phyloP scores from a whole-genome alignment of 441 rosid genomes.

The Raphanus hybrid region DNA sequence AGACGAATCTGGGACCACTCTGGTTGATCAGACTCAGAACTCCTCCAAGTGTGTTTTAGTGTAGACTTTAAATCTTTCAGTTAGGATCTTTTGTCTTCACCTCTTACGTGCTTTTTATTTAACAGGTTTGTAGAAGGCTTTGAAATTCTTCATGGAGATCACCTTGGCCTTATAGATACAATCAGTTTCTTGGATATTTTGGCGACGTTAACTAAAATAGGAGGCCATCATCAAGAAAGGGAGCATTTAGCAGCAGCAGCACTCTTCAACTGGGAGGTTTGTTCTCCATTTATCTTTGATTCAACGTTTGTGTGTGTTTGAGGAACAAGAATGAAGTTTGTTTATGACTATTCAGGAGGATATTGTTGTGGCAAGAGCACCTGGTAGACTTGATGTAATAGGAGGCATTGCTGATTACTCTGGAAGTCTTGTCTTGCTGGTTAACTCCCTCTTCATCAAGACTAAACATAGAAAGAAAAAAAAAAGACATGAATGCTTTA shows the following conservation, averaged over 20 bases:
- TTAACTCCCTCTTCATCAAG: conserved; percentile 1
- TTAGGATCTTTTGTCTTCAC: conserved; percentile 2
- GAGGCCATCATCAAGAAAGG: conserved; percentile 69
- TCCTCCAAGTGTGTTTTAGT: conserved; percentile 27
- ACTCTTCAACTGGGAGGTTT: conserved; percentile 87
- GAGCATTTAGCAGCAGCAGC: conserved; percentile 88
- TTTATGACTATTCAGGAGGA: conserved; percentile 62
- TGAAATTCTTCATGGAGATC: conserved; percentile 88
- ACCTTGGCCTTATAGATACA: conserved; percentile 80
- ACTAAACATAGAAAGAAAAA: conserved; percentile 8
- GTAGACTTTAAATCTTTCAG: neutral
- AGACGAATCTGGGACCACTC: conserved; percentile 60
- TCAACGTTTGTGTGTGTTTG: neutral
- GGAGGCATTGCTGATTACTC: conserved; percentile 99
- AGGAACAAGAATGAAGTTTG: neutral
- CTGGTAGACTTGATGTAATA: conserved; percentile 97
- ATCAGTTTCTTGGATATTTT: conserved; percentile 73
- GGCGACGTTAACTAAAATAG: conserved; percentile 62
- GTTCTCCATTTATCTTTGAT: neutral
- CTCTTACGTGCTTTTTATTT: neutral
- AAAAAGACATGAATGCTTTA: conserved; percentile 72
- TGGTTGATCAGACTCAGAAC: conserved; percentile 36
- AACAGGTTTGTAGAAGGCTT: conserved; percentile 69
- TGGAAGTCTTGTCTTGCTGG: conserved; percentile 96
- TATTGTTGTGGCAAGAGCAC: conserved; percentile 88